Evolutionary conservation across 2,329 filamentous ascomycete species (phyloP).

Genomic region (Pyrenochaeta sp.): DNA sequence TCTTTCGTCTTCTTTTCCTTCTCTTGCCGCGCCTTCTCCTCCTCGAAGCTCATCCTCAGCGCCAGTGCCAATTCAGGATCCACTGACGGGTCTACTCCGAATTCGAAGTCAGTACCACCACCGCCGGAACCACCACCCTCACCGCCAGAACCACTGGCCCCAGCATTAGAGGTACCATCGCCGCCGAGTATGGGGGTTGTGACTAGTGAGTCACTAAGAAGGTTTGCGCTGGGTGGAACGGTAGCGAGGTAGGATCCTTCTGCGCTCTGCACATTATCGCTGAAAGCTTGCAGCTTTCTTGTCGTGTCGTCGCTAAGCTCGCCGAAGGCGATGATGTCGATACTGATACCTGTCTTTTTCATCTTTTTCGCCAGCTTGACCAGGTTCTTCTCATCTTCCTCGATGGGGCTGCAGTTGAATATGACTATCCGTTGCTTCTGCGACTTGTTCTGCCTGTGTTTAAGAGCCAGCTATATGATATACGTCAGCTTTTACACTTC

Average conservation of each 20-base stretch:
- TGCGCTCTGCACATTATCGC: constrained; percentile 86
- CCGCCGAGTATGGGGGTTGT: constrained; percentile 89
- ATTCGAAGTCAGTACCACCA: constrained; percentile 74
- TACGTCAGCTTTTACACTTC: constrained; percentile 70
- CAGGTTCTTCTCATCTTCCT: constrained; percentile 88
- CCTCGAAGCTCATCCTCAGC: constrained; percentile 96
- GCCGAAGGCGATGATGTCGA: constrained; percentile 95
- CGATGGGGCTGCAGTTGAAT: constrained; percentile 92
- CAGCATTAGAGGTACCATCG: constrained; percentile 71
- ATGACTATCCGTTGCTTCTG: constrained; percentile 97
- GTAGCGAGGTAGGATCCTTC: constrained; percentile 92
- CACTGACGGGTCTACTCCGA: constrained; percentile 87
- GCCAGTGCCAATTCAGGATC: constrained; percentile 95
- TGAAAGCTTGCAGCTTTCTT: constrained; percentile 90
- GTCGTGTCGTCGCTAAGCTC: constrained; percentile 90
- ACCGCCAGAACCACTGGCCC: constrained; percentile 58
- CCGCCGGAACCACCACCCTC: constrained; percentile 63
- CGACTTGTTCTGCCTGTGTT: constrained; percentile 97
- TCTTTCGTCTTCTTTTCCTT: constrained; percentile 81
- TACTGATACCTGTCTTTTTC: constrained; percentile 96
- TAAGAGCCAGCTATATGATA: constrained; percentile 79
- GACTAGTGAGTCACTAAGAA: constrained; percentile 91
- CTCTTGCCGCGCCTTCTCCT: constrained; percentile 93
- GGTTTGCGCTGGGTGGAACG: constrained; percentile 87
- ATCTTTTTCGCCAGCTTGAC: constrained; percentile 94